Evolutionary conservation across 352 stramenopile species (phyloP).

Genomic region (Globisporangium splendens): DNA sequence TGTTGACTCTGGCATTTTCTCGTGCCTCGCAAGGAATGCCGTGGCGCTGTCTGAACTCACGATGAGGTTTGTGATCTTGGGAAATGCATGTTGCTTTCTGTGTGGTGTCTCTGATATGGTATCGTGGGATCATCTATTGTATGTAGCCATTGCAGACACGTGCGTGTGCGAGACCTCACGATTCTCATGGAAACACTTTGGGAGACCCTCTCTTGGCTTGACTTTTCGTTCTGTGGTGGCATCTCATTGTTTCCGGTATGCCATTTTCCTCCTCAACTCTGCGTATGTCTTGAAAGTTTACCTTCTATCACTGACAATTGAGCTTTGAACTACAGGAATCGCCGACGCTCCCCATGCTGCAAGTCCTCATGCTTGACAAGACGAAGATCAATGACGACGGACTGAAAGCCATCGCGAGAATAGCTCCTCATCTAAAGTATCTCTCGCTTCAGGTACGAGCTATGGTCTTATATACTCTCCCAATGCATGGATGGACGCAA

Average conservation of each 20-base stretch:
- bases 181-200: slow-evolving; percentile 25
- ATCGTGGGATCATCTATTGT: not conserved
- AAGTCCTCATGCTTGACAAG: slow-evolving; percentile 67
- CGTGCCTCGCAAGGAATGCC: slow-evolving; percentile 26
- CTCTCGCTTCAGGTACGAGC: slow-evolving; percentile 56
- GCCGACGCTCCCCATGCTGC: slow-evolving; percentile 26
- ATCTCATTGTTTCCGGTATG: slow-evolving; percentile 40
- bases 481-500: too few relatives aligned
- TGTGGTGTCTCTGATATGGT: too few relatives aligned
- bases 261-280: slow-evolving; percentile 5
- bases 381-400: slow-evolving; percentile 46
- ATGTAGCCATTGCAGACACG: slow-evolving; percentile 28
- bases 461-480: not conserved
- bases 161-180: slow-evolving; percentile 30
- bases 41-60: slow-evolving; percentile 37
- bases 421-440: slow-evolving; percentile 43
- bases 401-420: slow-evolving; percentile 27
- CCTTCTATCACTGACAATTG: not conserved
- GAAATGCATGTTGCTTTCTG: not conserved
- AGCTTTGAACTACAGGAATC: slow-evolving; percentile 13
- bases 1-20: slow-evolving; percentile 46
- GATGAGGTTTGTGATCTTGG: slow-evolving; percentile 33
- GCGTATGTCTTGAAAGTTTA: not conserved
- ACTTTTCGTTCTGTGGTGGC: slow-evolving; percentile 49
- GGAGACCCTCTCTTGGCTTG: slow-evolving; percentile 36